Evolutionary conservation across 495 filamentous ascomycete species (phyloP).

Genomic region (Penicillium cataractarum): DNA sequence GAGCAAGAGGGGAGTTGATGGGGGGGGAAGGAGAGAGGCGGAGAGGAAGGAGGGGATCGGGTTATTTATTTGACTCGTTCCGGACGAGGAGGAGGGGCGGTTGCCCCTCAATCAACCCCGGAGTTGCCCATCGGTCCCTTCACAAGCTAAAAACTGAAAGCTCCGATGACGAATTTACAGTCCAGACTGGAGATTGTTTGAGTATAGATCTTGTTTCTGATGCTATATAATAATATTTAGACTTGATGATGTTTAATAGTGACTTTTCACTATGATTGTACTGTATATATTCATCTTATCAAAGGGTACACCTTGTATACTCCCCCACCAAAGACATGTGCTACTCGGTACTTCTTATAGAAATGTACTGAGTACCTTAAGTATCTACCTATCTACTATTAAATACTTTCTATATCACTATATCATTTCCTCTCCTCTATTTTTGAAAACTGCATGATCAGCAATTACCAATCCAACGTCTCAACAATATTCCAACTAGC

Average conservation of each 20-base stretch:
- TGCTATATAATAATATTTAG: neutral
- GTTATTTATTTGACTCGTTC: slow-evolving; percentile 11
- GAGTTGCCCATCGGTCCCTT: slow-evolving; percentile 20
- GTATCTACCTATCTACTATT: neutral
- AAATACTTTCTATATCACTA: neutral
- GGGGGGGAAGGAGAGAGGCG: slow-evolving; percentile 22
- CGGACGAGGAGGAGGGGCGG: slow-evolving; percentile 19
- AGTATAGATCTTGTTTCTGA: neutral
- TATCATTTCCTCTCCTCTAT: too few species aligned
- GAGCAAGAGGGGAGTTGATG: slow-evolving; percentile 13
- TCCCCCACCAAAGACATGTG: too few species aligned
- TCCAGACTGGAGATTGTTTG: neutral
- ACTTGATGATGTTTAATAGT: too few species aligned
- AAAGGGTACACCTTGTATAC: too few species aligned
- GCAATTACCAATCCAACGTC: neutral
- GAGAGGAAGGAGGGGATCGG: slow-evolving; percentile 25
- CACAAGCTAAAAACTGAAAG: neutral
- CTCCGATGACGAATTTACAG: neutral
- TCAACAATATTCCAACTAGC: neutral
- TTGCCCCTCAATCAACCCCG: too few species aligned
- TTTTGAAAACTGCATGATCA: neutral
- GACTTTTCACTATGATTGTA: neutral
- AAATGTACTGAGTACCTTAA: neutral
- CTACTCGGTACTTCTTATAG: neutral
- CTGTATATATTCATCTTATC: neutral